A percentile compares a stretch with the other conserved stretches of the same genome.
Conservation (phyloP, 1,284 basidiomycete species). For the Tetrapyrgos nigripes region DNA sequence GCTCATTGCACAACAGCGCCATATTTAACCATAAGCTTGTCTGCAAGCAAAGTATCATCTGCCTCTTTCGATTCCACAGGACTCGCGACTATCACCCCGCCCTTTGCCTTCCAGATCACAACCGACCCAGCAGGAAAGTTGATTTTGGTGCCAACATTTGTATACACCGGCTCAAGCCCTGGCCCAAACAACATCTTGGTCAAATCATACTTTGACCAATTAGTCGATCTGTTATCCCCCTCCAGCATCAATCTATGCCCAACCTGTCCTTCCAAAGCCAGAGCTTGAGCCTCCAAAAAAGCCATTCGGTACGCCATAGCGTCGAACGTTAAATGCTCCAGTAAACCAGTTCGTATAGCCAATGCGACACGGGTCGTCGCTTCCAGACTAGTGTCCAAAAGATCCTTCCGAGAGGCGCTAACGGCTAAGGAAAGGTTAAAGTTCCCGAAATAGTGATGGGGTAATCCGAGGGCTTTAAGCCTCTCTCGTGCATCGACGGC, state of each 20-base stretch:
- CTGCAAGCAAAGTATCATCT: slow-evolving; percentile 2
- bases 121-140: slow-evolving; percentile 9
- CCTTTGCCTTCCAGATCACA: background rate
- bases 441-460: slow-evolving; percentile 12
- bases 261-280: background rate
- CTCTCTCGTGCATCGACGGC: slow-evolving; percentile 9
- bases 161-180: background rate
- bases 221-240: slow-evolving; percentile 11
- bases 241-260: background rate
- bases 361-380: slow-evolving; percentile 8
- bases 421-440: slow-evolving; percentile 6
- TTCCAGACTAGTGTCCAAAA: background rate
- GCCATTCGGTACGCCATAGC: slow-evolving; percentile 6
- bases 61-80: slow-evolving; percentile 10
- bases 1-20: background rate
- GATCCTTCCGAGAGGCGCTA: background rate
- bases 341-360: slow-evolving; percentile 2
- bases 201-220: slow-evolving; percentile 12
- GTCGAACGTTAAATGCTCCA: slow-evolving; percentile 1
- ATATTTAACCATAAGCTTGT: slow-evolving; percentile 7
- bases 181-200: slow-evolving; percentile 10
- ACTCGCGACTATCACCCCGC: slow-evolving; percentile 1
- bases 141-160: background rate
- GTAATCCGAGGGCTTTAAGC: background rate
- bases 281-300: slow-evolving; percentile 7